phyloP scores from a whole-genome alignment of 2,329 filamentous ascomycete genomes.

The Raffaelea deltoideospora region DNA sequence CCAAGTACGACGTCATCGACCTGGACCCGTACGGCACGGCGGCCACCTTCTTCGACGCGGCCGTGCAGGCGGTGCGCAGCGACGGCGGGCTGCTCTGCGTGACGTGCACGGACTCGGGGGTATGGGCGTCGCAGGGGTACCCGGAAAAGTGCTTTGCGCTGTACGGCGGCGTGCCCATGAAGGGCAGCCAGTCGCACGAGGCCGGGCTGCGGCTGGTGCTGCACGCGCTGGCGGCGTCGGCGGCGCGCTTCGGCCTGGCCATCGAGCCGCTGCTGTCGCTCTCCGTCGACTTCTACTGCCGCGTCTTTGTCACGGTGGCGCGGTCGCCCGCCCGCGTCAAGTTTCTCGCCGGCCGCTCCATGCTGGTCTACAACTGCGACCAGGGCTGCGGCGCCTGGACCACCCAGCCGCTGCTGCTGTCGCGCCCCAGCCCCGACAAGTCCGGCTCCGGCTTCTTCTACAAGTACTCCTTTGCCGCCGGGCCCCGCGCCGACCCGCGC shows the following conservation, averaged over 20 bases:
- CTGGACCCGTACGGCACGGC: conserved; percentile 93
- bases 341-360: conserved; percentile 77
- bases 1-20: conserved; percentile 83
- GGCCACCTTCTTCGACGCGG: conserved; percentile 80
- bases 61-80: conserved; percentile 66
- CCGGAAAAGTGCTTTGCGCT: conserved; percentile 84
- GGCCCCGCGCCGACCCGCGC: conserved; percentile 45
- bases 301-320: conserved; percentile 72
- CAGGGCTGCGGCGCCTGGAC: conserved; percentile 83
- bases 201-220: conserved; percentile 76
- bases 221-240: conserved; percentile 64
- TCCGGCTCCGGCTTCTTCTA: conserved; percentile 55
- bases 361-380: conserved; percentile 87
- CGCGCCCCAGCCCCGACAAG: conserved; percentile 52
- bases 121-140: conserved; percentile 90
- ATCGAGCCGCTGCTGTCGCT: conserved; percentile 86
- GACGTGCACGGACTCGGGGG: conserved; percentile 89
- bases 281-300: conserved; percentile 89
- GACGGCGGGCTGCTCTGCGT: conserved; percentile 87
- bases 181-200: conserved; percentile 77
- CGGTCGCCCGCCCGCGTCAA: conserved; percentile 78
- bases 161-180: conserved; percentile 83
- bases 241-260: conserved; percentile 69
- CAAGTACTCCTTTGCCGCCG: conserved; percentile 64
- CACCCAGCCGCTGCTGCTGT: conserved; percentile 62